Evolutionary conservation across 2,329 filamentous ascomycete species (phyloP).

Genomic region (Thelonectria discophora): DNA sequence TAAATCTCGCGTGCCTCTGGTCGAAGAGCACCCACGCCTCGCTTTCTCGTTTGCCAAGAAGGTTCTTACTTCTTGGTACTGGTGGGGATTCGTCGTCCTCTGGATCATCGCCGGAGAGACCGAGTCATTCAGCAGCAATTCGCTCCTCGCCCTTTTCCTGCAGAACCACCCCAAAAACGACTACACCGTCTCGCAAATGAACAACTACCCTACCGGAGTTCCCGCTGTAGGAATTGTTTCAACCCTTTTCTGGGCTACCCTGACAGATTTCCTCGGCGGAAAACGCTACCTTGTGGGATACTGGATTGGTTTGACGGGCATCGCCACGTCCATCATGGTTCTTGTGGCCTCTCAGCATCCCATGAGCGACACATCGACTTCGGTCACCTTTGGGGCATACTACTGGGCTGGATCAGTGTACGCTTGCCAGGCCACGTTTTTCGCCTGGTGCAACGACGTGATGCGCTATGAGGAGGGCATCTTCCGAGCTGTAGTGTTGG

Average conservation of each 20-base stretch:
- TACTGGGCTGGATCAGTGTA: slow-evolving; percentile 77
- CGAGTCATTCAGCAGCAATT: slow-evolving; percentile 74
- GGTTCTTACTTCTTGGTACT: slow-evolving; percentile 68
- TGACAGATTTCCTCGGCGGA: slow-evolving; percentile 71
- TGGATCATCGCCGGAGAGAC: slow-evolving; percentile 78
- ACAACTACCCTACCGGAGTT: slow-evolving; percentile 66
- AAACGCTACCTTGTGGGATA: slow-evolving; percentile 73
- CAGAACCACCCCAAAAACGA: slow-evolving; percentile 55
- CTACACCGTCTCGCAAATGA: slow-evolving; percentile 60
- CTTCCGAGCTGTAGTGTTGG: slow-evolving; percentile 72
- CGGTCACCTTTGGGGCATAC: slow-evolving; percentile 70
- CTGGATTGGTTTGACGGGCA: slow-evolving; percentile 71
- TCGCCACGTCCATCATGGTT: slow-evolving; percentile 70
- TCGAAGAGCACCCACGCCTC: slow-evolving; percentile 55
- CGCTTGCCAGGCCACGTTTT: slow-evolving; percentile 77
- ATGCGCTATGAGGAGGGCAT: slow-evolving; percentile 70
- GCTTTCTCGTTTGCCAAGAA: slow-evolving; percentile 61
- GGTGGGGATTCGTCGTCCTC: slow-evolving; percentile 71
- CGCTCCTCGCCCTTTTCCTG: slow-evolving; percentile 61
- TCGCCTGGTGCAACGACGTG: slow-evolving; percentile 79
- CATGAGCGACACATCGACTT: slow-evolving; percentile 52
- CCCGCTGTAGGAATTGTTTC: slow-evolving; percentile 65
- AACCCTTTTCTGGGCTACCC: slow-evolving; percentile 74
- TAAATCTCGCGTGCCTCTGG: slow-evolving; percentile 50
- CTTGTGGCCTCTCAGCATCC: slow-evolving; percentile 59